phyloP scores from a whole-genome alignment of 306 rosid species.

The Glycine soja region DNA sequence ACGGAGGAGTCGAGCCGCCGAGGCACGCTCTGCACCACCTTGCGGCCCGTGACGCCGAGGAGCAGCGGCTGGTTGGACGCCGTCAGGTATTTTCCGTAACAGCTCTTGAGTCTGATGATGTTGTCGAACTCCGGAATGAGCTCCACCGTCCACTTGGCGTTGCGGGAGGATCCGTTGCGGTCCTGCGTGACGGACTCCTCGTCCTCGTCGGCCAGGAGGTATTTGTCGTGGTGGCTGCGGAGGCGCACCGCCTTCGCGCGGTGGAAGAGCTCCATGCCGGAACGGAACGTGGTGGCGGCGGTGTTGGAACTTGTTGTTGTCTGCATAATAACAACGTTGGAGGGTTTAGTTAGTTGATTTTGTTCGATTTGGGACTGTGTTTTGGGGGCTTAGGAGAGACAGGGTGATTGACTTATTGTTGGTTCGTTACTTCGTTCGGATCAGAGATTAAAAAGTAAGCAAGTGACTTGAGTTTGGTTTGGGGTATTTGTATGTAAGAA shows the following conservation, averaged over 20 bases:
- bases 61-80: slow-evolving; percentile 74
- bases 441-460: not conserved
- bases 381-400: no score
- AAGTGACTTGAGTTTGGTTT: not conserved
- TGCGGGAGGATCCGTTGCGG: slow-evolving; percentile 68
- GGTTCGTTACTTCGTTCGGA: not conserved
- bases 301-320: not conserved
- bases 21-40: slow-evolving; percentile 71
- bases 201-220: slow-evolving; percentile 78
- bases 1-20: slow-evolving; percentile 71
- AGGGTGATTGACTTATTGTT: not conserved
- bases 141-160: slow-evolving; percentile 72
- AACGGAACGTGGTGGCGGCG: slow-evolving; percentile 29
- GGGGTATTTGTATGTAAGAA: not conserved
- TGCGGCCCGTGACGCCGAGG: slow-evolving; percentile 87
- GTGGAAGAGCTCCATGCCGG: slow-evolving; percentile 66
- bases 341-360: not conserved
- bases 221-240: slow-evolving; percentile 82
- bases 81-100: slow-evolving; percentile 74
- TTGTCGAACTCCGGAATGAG: slow-evolving; percentile 53
- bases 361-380: not conserved
- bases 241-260: slow-evolving; percentile 80
- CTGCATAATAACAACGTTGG: not conserved
- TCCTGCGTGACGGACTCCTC: slow-evolving; percentile 78
- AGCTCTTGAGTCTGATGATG: slow-evolving; percentile 77